Evolutionary conservation across 2,329 filamentous ascomycete species (phyloP), one percentile per base, ranked within the genome.

Genomic region (Hirsutella minnesotensis): DNA sequence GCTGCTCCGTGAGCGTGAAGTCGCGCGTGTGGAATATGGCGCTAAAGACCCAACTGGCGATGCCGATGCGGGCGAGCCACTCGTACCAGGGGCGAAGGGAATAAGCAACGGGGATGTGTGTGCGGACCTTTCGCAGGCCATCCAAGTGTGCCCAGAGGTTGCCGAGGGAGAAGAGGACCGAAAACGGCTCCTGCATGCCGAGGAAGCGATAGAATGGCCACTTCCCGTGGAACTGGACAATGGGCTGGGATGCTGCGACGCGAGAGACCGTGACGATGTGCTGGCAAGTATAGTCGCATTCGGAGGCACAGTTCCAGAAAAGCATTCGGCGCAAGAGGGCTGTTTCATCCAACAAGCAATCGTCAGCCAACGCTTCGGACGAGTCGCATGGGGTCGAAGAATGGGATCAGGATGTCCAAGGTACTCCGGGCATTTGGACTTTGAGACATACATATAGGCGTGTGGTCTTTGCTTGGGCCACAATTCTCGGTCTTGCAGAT

Each of bases 281-380:
- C 63, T 98, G 92, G 71, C 92, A 98, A 47, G 86, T 83, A 69
- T 98, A 94, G 70, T 98, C 89, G 78, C 92, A 98, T 75, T 98
- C 90, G 58, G 84, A 73, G 47, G 84, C 77, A 67, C 92, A 98
- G 60, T 79, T 80, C 92, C 92, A 98, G 61, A 95, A 68, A 57
- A 96, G 80, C 52, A 96, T 73, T 48, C 86, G 86, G 60, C 83
- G 88, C 64, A 85, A 78, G 53, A 95, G 61, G 49, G 92, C 88
- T 95, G 39, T 18, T 30, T 3, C n/a, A n/a, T n/a, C n/a, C n/a
- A n/a, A n/a, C n/a, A n/a, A n/a, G n/a, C 30, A 12, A 12, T 13
- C 10, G 30, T 31, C 10, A 31, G 30, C 2, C 10, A 31, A 18
- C 15, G 33, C 15, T 3, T 8, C 7, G 21, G 13, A 38, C 10